Conservation (phyloP, 108 stramenopile genomes). For the Heterococcus sp. region DNA sequence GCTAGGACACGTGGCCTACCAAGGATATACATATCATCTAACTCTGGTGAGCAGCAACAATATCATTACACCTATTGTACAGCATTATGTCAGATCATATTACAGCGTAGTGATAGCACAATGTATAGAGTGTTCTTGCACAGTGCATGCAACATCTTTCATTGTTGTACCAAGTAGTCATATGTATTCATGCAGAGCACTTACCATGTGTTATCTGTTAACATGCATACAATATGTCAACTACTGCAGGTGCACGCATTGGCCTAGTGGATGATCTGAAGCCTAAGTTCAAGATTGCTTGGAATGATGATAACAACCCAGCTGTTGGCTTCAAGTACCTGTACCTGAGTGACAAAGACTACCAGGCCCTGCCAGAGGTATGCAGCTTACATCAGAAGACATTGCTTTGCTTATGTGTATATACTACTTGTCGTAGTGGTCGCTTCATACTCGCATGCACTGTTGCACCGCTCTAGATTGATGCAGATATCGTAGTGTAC, state of each 20-base stretch:
- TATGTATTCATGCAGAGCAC: too few species aligned
- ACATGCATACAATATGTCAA: too few species aligned
- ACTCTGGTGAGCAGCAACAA: conserved; percentile 69
- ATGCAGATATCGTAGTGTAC: too few species aligned
- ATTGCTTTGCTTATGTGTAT: too few species aligned
- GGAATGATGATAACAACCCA: conserved; percentile 77
- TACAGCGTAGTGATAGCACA: too few species aligned
- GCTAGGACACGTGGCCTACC: conserved; percentile 84
- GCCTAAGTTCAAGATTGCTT: conserved; percentile 84
- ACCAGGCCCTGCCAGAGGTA: conserved; percentile 72
- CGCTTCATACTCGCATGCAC: not conserved
- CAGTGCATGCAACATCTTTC: too few species aligned
- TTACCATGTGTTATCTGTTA: too few species aligned
- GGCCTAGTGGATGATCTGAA: conserved; percentile 96
- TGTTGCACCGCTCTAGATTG: not conserved
- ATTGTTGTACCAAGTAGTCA: too few species aligned
- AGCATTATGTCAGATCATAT: too few species aligned
- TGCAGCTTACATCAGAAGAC: too few species aligned
- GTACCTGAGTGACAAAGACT: conserved; percentile 84
- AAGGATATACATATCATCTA: conserved; percentile 91
- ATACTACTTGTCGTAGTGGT: not conserved
- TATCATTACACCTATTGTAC: not conserved
- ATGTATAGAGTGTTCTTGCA: too few species aligned
- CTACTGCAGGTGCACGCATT: conserved; percentile 93
- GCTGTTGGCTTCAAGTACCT: conserved; percentile 92